Conservation (phyloP, 176 grass and related monocot species). For the Oryza glumipatula region DNA sequence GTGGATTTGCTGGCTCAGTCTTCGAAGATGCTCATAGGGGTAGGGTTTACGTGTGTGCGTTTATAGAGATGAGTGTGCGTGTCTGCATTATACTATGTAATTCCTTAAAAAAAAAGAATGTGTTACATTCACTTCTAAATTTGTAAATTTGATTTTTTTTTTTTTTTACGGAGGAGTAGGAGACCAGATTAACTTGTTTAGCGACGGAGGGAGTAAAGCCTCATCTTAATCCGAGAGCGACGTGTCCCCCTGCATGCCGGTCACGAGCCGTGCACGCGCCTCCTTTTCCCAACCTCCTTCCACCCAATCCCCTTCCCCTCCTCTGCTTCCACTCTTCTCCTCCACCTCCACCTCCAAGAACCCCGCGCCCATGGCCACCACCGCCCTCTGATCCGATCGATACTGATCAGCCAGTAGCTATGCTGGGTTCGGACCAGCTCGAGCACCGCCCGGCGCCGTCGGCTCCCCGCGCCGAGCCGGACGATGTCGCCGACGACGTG, state of each 20-base stretch:
- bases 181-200: no score
- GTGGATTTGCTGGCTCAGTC: no score
- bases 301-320: not conserved
- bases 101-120: no score
- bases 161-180: no score
- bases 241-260: constrained; percentile 11
- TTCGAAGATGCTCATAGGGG: no score
- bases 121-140: no score
- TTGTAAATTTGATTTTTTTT: no score
- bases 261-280: not conserved
- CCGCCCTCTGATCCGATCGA: not conserved
- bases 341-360: constrained; percentile 4
- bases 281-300: not conserved
- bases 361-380: not conserved
- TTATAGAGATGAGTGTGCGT: no score
- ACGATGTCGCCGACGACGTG: constrained; percentile 42
- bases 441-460: not conserved
- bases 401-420: not conserved
- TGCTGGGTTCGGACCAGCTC: constrained; percentile 1
- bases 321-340: no score
- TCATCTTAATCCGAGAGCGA: not conserved
- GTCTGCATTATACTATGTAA: no score
- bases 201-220: no score
- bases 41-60: no score
- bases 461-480: constrained; percentile 33